These are phyloP conservation scores for Arthroderma sp. DNA, from an alignment of 2,329 filamentous ascomycete genomes.

Conservation along the genomic window DNA sequence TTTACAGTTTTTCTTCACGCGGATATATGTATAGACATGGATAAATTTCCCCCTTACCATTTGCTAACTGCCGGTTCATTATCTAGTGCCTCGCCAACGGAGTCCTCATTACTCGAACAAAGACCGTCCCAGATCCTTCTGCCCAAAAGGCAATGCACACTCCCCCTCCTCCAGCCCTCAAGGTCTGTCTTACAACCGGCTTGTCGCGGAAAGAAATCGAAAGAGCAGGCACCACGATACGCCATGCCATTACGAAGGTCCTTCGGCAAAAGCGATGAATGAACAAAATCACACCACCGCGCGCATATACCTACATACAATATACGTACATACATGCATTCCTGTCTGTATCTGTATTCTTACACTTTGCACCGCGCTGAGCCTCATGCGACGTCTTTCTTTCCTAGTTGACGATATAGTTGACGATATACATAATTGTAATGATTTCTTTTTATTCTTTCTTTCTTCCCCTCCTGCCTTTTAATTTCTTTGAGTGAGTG, in stretches of 20 bases:
- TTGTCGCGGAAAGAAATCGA: constrained; percentile 90
- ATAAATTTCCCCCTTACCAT: not conserved
- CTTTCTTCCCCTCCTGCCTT: too few relatives aligned
- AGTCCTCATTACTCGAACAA: constrained; percentile 77
- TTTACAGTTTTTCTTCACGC: not conserved
- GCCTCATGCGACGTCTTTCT: too few relatives aligned
- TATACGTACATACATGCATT: too few relatives aligned
- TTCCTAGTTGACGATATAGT: too few relatives aligned
- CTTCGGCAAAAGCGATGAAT: constrained; percentile 41
- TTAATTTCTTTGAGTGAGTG: too few relatives aligned
- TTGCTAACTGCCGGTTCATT: not conserved
- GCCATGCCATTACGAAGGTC: constrained; percentile 89
- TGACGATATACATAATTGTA: too few relatives aligned
- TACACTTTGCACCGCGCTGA: too few relatives aligned
- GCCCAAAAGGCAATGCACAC: constrained; percentile 55
- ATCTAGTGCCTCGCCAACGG: constrained; percentile 56
- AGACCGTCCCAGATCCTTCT: constrained; percentile 57
- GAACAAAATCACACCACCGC: not conserved
- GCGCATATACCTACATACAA: not conserved
- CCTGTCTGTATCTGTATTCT: too few relatives aligned
- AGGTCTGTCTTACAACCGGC: constrained; percentile 79
- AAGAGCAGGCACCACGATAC: constrained; percentile 75
- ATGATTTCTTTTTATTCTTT: too few relatives aligned
- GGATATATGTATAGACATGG: too few relatives aligned
- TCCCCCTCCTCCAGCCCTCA: constrained; percentile 65